phyloP scores from a whole-genome alignment of 495 filamentous ascomycete genomes.

The Oidiodendron maius region DNA sequence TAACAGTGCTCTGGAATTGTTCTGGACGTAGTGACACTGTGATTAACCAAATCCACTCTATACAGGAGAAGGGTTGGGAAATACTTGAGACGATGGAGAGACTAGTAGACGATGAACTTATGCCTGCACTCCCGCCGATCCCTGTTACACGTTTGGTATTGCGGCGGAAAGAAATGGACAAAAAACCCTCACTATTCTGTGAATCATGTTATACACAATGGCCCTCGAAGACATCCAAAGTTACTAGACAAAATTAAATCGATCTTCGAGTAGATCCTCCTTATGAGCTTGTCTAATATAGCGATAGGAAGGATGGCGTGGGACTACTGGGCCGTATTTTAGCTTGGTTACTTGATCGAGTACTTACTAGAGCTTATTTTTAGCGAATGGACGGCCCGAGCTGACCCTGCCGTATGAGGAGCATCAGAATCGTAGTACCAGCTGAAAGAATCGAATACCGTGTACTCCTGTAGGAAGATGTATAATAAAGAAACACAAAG shows the following conservation, averaged over 20 bases:
- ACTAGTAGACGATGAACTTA: background rate
- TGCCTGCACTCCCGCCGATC: background rate
- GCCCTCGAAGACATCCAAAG: background rate
- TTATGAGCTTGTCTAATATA: too few relatives aligned
- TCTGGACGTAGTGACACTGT: background rate
- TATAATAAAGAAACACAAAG: too few relatives aligned
- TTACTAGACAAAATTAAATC: background rate
- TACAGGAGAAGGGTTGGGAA: constrained; percentile 2
- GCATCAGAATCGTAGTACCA: too few relatives aligned
- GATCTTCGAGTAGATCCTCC: too few relatives aligned
- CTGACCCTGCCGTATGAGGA: too few relatives aligned
- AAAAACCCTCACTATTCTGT: background rate
- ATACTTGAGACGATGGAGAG: background rate
- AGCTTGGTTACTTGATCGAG: too few relatives aligned
- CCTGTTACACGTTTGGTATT: background rate
- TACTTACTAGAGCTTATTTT: too few relatives aligned
- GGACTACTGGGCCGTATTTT: too few relatives aligned
- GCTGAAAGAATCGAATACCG: too few relatives aligned
- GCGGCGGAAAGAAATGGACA: background rate
- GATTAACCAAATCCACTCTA: background rate
- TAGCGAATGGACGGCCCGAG: too few relatives aligned
- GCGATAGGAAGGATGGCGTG: too few relatives aligned
- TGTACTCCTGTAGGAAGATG: too few relatives aligned
- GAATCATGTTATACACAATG: background rate
- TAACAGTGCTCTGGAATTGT: background rate